These are phyloP conservation scores for Neofusicoccum cordaticola DNA, from an alignment of 2,329 filamentous ascomycete species.

Conservation along the genomic window DNA sequence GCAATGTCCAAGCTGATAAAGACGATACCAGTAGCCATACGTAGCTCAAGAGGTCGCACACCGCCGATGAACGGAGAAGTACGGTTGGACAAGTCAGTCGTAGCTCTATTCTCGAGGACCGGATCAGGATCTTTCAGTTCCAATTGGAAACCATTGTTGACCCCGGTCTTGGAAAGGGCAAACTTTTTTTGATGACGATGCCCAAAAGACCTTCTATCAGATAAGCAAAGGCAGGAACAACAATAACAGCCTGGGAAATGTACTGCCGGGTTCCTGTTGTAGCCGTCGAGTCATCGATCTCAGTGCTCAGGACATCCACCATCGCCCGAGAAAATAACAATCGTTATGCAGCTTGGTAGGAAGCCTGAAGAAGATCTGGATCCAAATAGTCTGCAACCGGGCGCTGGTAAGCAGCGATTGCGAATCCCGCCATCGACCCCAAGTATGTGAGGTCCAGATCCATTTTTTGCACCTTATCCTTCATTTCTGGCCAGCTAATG, in stretches of 20 bases:
- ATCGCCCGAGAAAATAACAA: constrained; percentile 42
- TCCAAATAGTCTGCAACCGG: constrained; percentile 35
- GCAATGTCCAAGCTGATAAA: constrained; percentile 23
- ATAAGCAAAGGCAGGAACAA: constrained; percentile 39
- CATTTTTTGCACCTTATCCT: constrained; percentile 20
- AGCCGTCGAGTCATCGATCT: constrained; percentile 17
- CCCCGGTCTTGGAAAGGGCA: constrained; percentile 20
- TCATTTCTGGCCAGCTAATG: constrained; percentile 23
- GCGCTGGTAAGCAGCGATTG: constrained; percentile 28
- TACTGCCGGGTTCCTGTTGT: constrained; percentile 23
- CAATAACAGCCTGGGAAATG: constrained; percentile 32
- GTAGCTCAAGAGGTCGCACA: constrained; percentile 26
- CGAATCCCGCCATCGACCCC: constrained; percentile 39
- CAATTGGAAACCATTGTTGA: constrained; percentile 16
- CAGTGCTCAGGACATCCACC: constrained; percentile 27
- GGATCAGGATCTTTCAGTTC: background rate
- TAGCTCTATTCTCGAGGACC: background rate
- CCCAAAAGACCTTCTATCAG: constrained; percentile 37
- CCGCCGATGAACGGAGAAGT: background rate
- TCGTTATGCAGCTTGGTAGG: constrained; percentile 36
- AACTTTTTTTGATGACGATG: constrained; percentile 23
- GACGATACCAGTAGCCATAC: constrained; percentile 19
- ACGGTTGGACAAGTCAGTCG: background rate
- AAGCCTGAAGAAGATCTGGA: constrained; percentile 28
- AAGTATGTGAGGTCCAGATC: constrained; percentile 26